Percentiles rank a stretch among this genome's conserved stretches.
phyloP scores from a whole-genome alignment of 1,284 basidiomycete species.

The Naganishia albida region DNA sequence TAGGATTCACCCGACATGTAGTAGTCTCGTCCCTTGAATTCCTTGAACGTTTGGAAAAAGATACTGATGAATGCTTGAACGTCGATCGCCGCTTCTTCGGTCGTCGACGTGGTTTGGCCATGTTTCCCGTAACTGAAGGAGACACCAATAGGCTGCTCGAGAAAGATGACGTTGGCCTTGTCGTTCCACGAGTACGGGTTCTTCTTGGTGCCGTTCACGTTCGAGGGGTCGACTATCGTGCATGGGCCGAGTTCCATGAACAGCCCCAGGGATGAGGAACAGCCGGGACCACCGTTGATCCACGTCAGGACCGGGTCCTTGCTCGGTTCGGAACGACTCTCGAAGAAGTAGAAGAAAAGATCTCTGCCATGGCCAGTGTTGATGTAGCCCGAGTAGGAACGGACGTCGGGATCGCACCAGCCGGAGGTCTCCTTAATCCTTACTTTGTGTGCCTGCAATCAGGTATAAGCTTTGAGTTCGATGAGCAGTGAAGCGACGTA shows the following conservation, averaged over 20 bases:
- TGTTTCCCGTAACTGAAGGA: slow-evolving; percentile 69
- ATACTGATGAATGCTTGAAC: slow-evolving; percentile 70
- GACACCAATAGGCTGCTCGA: slow-evolving; percentile 61
- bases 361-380: slow-evolving; percentile 69
- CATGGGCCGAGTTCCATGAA: slow-evolving; percentile 58
- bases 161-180: slow-evolving; percentile 56
- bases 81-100: slow-evolving; percentile 71
- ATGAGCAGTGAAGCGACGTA: neutral
- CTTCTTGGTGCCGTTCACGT: slow-evolving; percentile 52
- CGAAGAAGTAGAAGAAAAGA: slow-evolving; percentile 84
- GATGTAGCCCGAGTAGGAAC: slow-evolving; percentile 56
- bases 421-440: slow-evolving; percentile 52
- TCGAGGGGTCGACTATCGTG: slow-evolving; percentile 46
- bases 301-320: slow-evolving; percentile 56
- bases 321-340: slow-evolving; percentile 67
- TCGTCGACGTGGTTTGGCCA: slow-evolving; percentile 62
- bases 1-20: slow-evolving; percentile 71
- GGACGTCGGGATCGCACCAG: slow-evolving; percentile 54
- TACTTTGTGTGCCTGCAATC: slow-evolving; percentile 44
- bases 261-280: slow-evolving; percentile 56
- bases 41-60: slow-evolving; percentile 71
- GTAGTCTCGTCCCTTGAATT: slow-evolving; percentile 65
- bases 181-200: slow-evolving; percentile 57
- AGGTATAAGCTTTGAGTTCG: neutral
- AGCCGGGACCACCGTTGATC: slow-evolving; percentile 56